Conservation (phyloP, 1,284 basidiomycete species). For the Sanghuangporus baumii region DNA sequence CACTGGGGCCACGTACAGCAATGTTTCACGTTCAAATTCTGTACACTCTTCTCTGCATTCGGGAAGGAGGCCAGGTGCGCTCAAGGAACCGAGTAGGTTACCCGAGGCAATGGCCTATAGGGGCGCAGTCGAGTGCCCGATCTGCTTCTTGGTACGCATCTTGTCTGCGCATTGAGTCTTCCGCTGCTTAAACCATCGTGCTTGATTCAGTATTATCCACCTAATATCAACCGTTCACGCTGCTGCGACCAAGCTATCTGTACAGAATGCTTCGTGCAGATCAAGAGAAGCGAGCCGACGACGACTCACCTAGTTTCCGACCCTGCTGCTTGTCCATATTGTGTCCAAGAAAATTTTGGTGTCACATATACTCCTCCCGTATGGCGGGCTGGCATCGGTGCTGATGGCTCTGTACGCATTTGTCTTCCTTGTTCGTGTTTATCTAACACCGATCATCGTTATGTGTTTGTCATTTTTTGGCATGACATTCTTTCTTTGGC, state of each 20-base stretch:
- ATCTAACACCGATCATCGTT: not conserved
- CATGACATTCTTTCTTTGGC: not conserved
- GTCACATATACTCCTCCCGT: slow-evolving; percentile 83
- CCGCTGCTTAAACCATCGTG: slow-evolving; percentile 13
- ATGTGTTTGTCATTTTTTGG: not conserved
- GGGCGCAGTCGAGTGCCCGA: slow-evolving; percentile 94
- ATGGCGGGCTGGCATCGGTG: slow-evolving; percentile 70
- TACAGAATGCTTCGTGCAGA: slow-evolving; percentile 99
- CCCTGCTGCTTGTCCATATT: slow-evolving; percentile 94
- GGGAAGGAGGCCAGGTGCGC: slow-evolving; percentile 37
- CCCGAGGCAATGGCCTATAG: slow-evolving; percentile 78
- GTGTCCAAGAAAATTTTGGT: slow-evolving; percentile 95
- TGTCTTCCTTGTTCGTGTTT: not conserved
- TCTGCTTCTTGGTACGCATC: slow-evolving; percentile 87
- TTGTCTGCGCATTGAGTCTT: slow-evolving; percentile 16
- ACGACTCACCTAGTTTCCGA: slow-evolving; percentile 90
- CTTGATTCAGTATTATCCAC: slow-evolving; percentile 74
- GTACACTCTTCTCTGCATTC: slow-evolving; percentile 30
- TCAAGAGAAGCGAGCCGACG: slow-evolving; percentile 93
- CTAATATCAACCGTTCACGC: slow-evolving; percentile 93
- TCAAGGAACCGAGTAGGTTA: slow-evolving; percentile 51
- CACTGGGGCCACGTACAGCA: slow-evolving; percentile 25
- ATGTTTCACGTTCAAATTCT: slow-evolving; percentile 21
- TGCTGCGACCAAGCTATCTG: slow-evolving; percentile 99
- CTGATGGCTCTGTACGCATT: slow-evolving; percentile 52